Conservation (phyloP, 805 yeast species). For the Ogataea dorogensis region DNA sequence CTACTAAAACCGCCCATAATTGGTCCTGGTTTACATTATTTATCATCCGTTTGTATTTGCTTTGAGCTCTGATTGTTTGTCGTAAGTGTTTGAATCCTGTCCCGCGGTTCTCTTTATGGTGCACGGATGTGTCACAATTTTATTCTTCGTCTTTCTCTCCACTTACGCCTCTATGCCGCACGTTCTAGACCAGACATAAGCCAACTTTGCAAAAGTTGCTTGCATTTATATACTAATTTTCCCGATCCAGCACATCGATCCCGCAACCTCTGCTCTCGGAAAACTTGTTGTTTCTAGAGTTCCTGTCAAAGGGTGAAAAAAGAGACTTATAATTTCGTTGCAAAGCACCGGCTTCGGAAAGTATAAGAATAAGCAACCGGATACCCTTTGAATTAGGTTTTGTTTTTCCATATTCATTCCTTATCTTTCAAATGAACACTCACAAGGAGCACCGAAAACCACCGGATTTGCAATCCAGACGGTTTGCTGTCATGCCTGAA, state of each 20-base stretch:
- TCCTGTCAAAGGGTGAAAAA: too few species aligned
- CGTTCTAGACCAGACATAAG: background rate
- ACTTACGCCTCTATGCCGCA: background rate
- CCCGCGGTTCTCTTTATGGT: too few species aligned
- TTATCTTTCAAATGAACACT: constrained; percentile 3
- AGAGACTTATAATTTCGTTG: too few species aligned
- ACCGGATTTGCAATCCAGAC: constrained; percentile 1
- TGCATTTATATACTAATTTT: too few species aligned
- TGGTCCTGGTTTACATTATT: constrained; percentile 5
- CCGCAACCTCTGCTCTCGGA: too few species aligned
- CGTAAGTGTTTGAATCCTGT: background rate
- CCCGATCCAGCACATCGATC: too few species aligned
- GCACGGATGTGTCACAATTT: background rate
- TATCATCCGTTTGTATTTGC: constrained; percentile 3
- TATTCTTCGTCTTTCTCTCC: background rate
- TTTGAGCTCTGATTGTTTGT: constrained; percentile 2
- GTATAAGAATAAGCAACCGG: background rate
- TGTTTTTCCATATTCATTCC: too few species aligned
- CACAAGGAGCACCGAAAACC: background rate
- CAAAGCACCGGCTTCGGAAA: background rate
- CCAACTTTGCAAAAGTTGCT: too few species aligned
- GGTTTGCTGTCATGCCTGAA: background rate
- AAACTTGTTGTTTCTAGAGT: too few species aligned
- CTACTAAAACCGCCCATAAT: constrained; percentile 1
- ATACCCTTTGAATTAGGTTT: too few species aligned